These are phyloP conservation scores for Dillenia suffruticosa DNA, from an alignment of 164 flowering plant genomes.

Conservation along the genomic window DNA sequence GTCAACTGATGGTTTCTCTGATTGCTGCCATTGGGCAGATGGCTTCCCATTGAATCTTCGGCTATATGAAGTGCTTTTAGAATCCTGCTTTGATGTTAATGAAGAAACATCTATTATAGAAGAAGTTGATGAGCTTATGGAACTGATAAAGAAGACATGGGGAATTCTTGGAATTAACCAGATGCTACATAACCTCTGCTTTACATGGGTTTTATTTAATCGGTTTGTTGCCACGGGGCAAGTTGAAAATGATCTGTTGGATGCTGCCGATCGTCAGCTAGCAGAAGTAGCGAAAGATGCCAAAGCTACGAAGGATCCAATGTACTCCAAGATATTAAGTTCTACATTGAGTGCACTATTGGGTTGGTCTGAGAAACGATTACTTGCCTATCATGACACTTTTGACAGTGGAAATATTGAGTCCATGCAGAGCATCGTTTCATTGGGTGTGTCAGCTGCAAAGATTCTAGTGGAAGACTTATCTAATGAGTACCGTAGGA, in stretches of 20 bases:
- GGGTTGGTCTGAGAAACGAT: slow-evolving; percentile 79
- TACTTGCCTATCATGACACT: slow-evolving; percentile 65
- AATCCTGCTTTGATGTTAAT: slow-evolving; percentile 74
- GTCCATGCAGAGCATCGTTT: slow-evolving; percentile 49
- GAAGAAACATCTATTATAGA: slow-evolving; percentile 72
- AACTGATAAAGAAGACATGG: slow-evolving; percentile 91
- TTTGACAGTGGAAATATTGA: slow-evolving; percentile 51
- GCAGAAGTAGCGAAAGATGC: slow-evolving; percentile 69
- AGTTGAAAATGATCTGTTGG: slow-evolving; percentile 60
- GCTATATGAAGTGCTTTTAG: slow-evolving; percentile 66
- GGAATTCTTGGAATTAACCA: slow-evolving; percentile 65
- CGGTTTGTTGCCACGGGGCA: slow-evolving; percentile 67
- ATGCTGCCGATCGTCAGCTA: slow-evolving; percentile 61
- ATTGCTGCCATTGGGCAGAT: slow-evolving; percentile 90
- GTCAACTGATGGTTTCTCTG: slow-evolving; percentile 56
- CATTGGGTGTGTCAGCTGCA: slow-evolving; percentile 56
- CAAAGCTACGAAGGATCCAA: slow-evolving; percentile 45
- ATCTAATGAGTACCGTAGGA: slow-evolving; percentile 53
- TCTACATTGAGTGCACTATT: slow-evolving; percentile 47
- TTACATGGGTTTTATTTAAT: slow-evolving; percentile 73
- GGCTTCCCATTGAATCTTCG: slow-evolving; percentile 75
- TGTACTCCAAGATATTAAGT: slow-evolving; percentile 47
- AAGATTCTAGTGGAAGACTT: slow-evolving; percentile 60
- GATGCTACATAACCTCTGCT: slow-evolving; percentile 80
- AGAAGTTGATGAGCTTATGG: slow-evolving; percentile 82